Evolutionary conservation across 2,329 filamentous ascomycete genomes (phyloP), one percentile per base, ranked within the genome.

Genomic region (Claviceps fusiformis): DNA sequence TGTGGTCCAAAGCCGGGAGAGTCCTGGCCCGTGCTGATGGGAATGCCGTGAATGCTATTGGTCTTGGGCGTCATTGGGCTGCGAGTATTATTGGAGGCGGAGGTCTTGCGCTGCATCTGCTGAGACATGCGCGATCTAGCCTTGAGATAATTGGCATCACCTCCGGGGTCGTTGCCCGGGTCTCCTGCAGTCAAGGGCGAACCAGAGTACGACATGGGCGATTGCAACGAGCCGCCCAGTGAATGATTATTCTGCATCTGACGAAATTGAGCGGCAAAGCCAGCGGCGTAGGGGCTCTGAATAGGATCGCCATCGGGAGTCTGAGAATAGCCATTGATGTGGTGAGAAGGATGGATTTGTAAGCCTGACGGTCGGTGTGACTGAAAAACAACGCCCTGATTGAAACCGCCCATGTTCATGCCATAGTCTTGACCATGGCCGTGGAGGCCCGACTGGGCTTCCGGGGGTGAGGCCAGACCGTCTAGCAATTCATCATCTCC

Each of bases 281-380:
- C 83, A 62, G 86, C 81, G 46, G 87, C 80, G 64, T 90, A 96
- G 0, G 92, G 92, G 63, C 90, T 96, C 65, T 95, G 88, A 58
- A 95, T 92, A 6, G 92, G 90, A 54, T 89, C 86, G 53, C 89
- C 89, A 58, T 97, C 92, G 3, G 92, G 91, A 2, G 91, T 95
- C 67, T 88, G 89, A 24, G 92, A 95, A 70, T 87, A 97, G 58
- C 89, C 82, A 64, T 87, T 86, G 65, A 89, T 83, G 56, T 86
- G 83, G 50, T 19, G 19, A 19, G 79, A 74, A 58, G 83, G 81
- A 60, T 87, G 83, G 62, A 85, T 79, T 57, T 82, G 79, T 43
- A 86, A 69, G 39, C 75, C 71, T 56, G 73, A 66, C 52, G 72
- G 76, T 56, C 85, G 83, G 56, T 86, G 77, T 4, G 71, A 66